These are phyloP conservation scores for Trypanosomatidae sp. DNA, from an alignment of 208 protist species.

Conservation along the genomic window DNA sequence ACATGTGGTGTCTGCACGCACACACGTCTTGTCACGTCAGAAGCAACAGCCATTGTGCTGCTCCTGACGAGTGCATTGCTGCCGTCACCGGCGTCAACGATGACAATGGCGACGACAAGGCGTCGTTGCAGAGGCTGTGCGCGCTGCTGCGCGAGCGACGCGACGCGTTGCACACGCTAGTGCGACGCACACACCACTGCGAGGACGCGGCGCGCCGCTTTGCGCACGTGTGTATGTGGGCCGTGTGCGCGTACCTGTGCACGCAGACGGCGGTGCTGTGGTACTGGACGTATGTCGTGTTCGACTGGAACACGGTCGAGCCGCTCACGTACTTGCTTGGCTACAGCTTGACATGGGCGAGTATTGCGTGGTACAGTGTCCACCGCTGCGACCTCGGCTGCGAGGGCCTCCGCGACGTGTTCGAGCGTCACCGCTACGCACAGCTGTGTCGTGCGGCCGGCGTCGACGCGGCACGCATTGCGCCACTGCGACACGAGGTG, in stretches of 20 bases:
- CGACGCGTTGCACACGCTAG: conserved; percentile 13
- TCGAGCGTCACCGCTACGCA: conserved; percentile 4
- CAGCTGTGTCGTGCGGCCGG: conserved; percentile 13
- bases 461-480: conserved; percentile 15
- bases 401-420: conserved; percentile 13
- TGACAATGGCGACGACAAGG: no score
- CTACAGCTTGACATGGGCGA: conserved; percentile 59
- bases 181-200: conserved; percentile 11
- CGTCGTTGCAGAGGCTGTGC: no score
- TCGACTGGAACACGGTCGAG: conserved; percentile 83
- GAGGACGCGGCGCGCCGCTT: conserved; percentile 12
- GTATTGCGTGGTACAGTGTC: conserved; percentile 40
- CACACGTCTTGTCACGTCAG: no score
- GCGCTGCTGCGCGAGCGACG: conserved; percentile 12
- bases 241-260: conserved; percentile 25
- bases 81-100: no score
- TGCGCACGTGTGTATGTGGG: conserved; percentile 10
- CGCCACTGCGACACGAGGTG: conserved; percentile 27
- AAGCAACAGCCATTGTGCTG: no score
- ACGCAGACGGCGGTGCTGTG: conserved; percentile 35
- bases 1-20: no score
- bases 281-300: conserved; percentile 74
- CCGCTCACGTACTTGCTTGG: conserved; percentile 80
- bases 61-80: no score
- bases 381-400: conserved; percentile 40